Percentiles rank a stretch among this genome's conserved stretches.
Conservation (phyloP, 2,329 filamentous ascomycete species). For the Ilyonectria sp. region DNA sequence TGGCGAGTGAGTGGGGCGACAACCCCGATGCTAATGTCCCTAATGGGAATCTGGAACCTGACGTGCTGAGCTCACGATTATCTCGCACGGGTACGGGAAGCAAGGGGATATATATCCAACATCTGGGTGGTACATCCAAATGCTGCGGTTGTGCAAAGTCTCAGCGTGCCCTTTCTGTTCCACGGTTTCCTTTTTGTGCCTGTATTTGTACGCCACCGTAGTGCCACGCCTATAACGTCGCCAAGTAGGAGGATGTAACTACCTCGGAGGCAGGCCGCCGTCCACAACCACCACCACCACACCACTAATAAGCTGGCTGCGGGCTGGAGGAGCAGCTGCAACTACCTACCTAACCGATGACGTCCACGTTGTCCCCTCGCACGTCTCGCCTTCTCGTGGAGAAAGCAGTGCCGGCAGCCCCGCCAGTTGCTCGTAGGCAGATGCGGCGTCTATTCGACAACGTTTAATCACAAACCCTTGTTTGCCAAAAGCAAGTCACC, state of each 20-base stretch:
- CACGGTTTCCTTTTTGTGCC: background rate
- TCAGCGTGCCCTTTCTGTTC: background rate
- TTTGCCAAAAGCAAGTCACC: background rate
- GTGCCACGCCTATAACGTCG: background rate
- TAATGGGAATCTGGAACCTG: background rate
- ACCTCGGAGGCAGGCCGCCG: background rate
- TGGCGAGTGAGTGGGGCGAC: conserved; percentile 16
- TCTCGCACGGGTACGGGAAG: background rate
- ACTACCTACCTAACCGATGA: background rate
- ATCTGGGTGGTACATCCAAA: background rate
- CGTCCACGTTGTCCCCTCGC: background rate
- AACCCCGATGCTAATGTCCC: conserved; percentile 1
- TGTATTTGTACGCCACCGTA: background rate
- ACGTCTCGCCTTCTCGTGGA: background rate
- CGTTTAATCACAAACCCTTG: too few relatives aligned
- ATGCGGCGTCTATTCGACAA: background rate
- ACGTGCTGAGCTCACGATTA: background rate
- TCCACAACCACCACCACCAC: background rate
- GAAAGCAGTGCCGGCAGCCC: background rate
- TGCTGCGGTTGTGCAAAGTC: background rate
- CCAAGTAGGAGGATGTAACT: background rate
- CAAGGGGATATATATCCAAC: background rate
- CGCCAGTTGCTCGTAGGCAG: background rate
- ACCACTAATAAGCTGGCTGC: background rate
- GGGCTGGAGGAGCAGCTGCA: background rate